Evolutionary conservation across 345 rosid species (phyloP).

Genomic region (Eucalyptus lansdowneana): DNA sequence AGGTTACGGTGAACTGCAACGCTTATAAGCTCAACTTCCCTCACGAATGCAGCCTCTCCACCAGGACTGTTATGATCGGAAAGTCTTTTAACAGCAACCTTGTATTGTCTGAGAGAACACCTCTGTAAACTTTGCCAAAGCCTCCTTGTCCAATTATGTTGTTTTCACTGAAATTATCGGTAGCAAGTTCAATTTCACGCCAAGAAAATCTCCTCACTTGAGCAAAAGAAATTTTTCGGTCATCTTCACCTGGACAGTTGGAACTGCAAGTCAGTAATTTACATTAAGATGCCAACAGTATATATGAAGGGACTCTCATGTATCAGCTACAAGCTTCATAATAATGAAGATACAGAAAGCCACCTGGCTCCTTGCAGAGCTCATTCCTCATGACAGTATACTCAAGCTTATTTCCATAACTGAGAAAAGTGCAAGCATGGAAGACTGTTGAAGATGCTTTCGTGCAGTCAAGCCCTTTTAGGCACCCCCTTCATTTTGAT

Average conservation of each 20-base stretch:
- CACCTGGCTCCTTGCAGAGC: neutral
- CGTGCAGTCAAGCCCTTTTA: neutral
- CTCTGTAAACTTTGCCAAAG: constrained; percentile 85
- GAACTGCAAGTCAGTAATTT: neutral
- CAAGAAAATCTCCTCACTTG: constrained; percentile 72
- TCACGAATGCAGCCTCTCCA: constrained; percentile 79
- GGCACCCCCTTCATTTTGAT: neutral
- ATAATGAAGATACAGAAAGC: neutral
- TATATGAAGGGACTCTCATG: neutral
- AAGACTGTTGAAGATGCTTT: neutral
- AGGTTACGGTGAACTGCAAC: constrained; percentile 85
- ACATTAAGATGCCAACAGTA: neutral
- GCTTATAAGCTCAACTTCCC: constrained; percentile 77
- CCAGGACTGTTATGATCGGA: constrained; percentile 62
- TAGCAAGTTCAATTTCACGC: constrained; percentile 72
- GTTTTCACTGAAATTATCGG: constrained; percentile 68
- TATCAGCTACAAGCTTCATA: neutral
- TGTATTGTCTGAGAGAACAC: constrained; percentile 64
- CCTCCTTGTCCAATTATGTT: constrained; percentile 90
- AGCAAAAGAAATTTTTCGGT: constrained; percentile 46
- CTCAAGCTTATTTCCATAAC: neutral
- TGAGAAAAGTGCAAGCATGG: neutral
- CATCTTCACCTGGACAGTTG: constrained; percentile 55
- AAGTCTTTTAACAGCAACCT: constrained; percentile 82
- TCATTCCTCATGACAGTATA: neutral